A percentile compares a stretch with the other conserved stretches of the same genome.
Evolutionary conservation across 2,329 filamentous ascomycete genomes (phyloP).

Genomic region (Botryotinia narcissicola): DNA sequence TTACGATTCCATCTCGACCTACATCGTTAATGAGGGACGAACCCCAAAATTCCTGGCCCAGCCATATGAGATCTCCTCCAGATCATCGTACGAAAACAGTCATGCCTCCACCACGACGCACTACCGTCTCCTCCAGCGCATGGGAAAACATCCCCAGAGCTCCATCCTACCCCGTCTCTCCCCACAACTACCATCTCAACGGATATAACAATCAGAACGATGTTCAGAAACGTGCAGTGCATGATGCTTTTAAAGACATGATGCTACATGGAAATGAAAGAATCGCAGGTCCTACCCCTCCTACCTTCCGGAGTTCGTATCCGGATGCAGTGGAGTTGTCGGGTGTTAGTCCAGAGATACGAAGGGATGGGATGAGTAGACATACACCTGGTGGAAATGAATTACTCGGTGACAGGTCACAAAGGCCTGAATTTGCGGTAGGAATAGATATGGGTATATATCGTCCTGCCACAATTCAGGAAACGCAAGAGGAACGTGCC

Average conservation of each 20-base stretch:
- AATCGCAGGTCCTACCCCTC: neutral
- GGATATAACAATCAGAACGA: neutral
- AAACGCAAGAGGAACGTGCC: neutral
- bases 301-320: neutral
- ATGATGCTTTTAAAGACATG: neutral
- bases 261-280: neutral
- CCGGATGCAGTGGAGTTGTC: neutral
- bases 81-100: no score
- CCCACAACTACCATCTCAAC: neutral
- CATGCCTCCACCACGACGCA: neutral
- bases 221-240: neutral
- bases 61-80: neutral
- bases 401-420: neutral
- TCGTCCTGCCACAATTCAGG: neutral
- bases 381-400: neutral
- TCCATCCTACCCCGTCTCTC: neutral
- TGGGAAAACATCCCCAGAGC: neutral
- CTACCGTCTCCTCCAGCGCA: neutral
- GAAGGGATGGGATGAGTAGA: neutral
- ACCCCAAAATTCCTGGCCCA: neutral
- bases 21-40: neutral
- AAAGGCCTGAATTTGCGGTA: neutral
- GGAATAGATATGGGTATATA: neutral
- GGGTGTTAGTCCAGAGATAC: neutral
- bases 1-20: neutral